Evolutionary conservation across 345 rosid genomes (phyloP), one percentile per base, ranked within the genome.

Genomic region (Hevea brasiliensis): DNA sequence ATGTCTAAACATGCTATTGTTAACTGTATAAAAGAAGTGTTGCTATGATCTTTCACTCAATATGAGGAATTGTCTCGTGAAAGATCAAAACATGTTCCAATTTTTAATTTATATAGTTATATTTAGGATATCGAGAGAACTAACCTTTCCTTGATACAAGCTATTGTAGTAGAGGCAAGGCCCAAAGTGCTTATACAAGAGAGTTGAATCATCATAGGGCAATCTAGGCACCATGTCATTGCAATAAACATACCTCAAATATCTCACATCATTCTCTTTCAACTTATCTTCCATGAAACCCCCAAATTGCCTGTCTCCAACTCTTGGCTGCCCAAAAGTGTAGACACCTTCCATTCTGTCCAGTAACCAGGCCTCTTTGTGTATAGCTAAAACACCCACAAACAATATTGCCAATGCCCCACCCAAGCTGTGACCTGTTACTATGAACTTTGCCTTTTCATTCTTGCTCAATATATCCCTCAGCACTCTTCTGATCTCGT

Each of bases 71-170:
- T 2, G 37, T 32, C 37, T 32, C 37, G 4, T 32, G 4, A 32
- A 4, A 32, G 37, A 32, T 32, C 4, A 32, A 32, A 32, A 32
- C 37, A 32, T 32, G 37, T 4, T 32, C 37, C 37, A 32, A 32
- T 32, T 32, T 32, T 32, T 32, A 32, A 32, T 32, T 32, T 32
- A 32, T 32, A 32, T 32, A 32, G 37, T 32, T 32, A n/a, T 32
- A 32, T 32, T 32, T 32, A 32, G 37, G 37, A 32, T 32, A 32
- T 32, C 2, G 37, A 13, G 40, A 71, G 27, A 15, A 76, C 84
- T 44, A 59, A 85, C 91, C 88, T 74, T 58, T 3, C 54, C 73
- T 50, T 74, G 65, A 10, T 75, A 68, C 42, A 20, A 26, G 61
- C 73, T 50, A 26, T 68, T 41, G 68, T 50, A 68, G 62, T 60